Evolutionary conservation across 2,329 filamentous ascomycete genomes (phyloP), one percentile per base, ranked within the genome.

Genomic region (Magnaporthales sp.): DNA sequence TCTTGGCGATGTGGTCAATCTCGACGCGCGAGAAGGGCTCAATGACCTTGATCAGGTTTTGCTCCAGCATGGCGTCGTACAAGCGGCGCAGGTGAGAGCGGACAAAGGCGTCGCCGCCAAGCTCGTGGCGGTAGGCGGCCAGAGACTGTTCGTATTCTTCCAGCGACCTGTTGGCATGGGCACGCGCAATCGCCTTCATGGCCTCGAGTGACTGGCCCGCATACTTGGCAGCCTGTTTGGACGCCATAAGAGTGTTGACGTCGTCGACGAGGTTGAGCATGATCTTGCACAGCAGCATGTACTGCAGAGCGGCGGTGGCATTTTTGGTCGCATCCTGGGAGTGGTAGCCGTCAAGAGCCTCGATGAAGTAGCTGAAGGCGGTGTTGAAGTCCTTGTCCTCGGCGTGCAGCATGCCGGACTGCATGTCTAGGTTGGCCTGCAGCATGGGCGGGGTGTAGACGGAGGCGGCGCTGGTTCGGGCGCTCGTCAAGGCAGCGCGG

Each of bases 351-450:
- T 99, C 95, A 70, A 99, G 88, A 2, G 96, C 95, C 81, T 99
- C 95, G 78, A 99, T 98, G 79, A 99, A 99, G 84, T 99, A 99
- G 64, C 93, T 97, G 80, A 91, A 99, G 64, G 95, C 92, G 29
- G 95, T 99, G 82, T 96, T 97, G 86, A 99, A 99, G 81, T 99
- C 96, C 81, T 93, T 91, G 77, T 99, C 95, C 80, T 99, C 96
- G 27, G 95, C 95, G 78, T 99, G 96, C 68, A 99, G 87, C 90
- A 98, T 98, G 71, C 95, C 96, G 70, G 92, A 97, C 83, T 99
- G 95, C 95, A 99, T 98, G 76, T 99, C 95, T 71, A 99, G 86
- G 73, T 95, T 93, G 62, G 95, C 95, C 81, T 99, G 96, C 67
- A 99, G 86, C 71, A 96, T 84, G 3, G 96, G 95, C 65, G 95